Evolutionary conservation across 495 filamentous ascomycete species (phyloP), one percentile per base, ranked within the genome.

Genomic region (Annulohypoxylon maeteangense): DNA sequence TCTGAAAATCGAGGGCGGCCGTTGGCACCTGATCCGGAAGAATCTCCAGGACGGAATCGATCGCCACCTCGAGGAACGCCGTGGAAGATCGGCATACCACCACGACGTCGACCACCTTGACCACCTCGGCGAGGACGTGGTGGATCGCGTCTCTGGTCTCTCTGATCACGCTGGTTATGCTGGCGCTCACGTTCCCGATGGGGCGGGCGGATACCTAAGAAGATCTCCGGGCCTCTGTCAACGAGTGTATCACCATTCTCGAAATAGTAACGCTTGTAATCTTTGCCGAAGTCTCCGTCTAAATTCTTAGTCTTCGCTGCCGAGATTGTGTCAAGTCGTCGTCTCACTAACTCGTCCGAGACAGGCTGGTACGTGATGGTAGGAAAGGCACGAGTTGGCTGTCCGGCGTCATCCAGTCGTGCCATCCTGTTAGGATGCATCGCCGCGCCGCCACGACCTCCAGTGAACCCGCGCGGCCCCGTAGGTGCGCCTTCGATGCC

Each of bases 211-310:
- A 88, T 86, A 18, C 84, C 84, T 34, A 83, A 71, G 70, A 88
- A 87, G 70, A 88, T 88, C 76, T 97, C 93, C 4, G 86, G 85
- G 2, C 93, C 94, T 65, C 87, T 81, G 78, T 97, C 92, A 50
- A 96, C 91, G 48, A 97, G 85, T 0, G 77, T 47, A 65, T 90
- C 87, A 0, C 84, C 86, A 61, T 91, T 84, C 80, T 96, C 92
- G 74, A 97, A 97, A 0, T 89, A 90, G 76, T 91, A 95, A 31
- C 92, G 84, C 54, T 91, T 87, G 77, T 89, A 89, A 23, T 92
- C 88, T 44, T 88, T 88, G 38, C 88, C 88, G 27, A 87, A 81
- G 38, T 82, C 76, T 8, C 77, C 83, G 71, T 66, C 76, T 66
- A 68, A 79, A 76, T 74, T 81, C 45, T 72, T 85, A 74, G 80